Conservation (phyloP, 495 filamentous ascomycete species). For the Daldinia grandis region DNA sequence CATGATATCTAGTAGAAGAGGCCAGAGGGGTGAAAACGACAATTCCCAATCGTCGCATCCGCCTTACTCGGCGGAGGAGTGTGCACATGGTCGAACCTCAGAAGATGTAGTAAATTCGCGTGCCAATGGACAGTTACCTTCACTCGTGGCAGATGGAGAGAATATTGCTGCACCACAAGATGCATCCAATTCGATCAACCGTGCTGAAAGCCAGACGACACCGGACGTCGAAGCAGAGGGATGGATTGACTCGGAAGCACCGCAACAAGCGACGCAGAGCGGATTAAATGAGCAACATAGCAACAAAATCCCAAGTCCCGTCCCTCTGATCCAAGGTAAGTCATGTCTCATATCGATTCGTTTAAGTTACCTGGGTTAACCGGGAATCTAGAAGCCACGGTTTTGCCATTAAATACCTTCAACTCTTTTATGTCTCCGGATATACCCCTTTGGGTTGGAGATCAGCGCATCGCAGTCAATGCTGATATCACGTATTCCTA, state of each 20-base stretch:
- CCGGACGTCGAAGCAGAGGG: conserved; percentile 13
- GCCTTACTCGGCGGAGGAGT: conserved; percentile 33
- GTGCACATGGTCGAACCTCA: conserved; percentile 29
- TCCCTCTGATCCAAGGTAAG: conserved; percentile 27
- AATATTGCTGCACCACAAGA: conserved; percentile 20
- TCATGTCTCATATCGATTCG: neutral
- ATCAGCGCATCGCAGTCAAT: conserved; percentile 38
- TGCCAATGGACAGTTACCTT: conserved; percentile 27
- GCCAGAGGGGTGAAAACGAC: conserved; percentile 37
- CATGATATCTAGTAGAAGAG: conserved; percentile 41
- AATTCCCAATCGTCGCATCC: conserved; percentile 36
- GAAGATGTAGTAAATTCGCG: conserved; percentile 42
- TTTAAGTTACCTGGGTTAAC: conserved; percentile 8
- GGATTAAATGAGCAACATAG: conserved; percentile 19
- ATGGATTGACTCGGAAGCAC: conserved; percentile 12
- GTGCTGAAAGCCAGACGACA: conserved; percentile 13
- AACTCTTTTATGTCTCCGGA: conserved; percentile 36
- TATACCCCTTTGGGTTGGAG: conserved; percentile 38
- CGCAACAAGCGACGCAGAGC: neutral
- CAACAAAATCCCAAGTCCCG: conserved; percentile 25
- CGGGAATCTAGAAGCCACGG: conserved; percentile 20
- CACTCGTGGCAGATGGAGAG: conserved; percentile 25
- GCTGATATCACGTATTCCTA: conserved; percentile 49
- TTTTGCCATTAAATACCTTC: conserved; percentile 40
- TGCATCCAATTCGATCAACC: conserved; percentile 15